Percentiles rank a stretch among this genome's conserved stretches.
These are phyloP conservation scores for Chlorella sp. DNA, from an alignment of 139 green algal genomes.

Conservation along the genomic window DNA sequence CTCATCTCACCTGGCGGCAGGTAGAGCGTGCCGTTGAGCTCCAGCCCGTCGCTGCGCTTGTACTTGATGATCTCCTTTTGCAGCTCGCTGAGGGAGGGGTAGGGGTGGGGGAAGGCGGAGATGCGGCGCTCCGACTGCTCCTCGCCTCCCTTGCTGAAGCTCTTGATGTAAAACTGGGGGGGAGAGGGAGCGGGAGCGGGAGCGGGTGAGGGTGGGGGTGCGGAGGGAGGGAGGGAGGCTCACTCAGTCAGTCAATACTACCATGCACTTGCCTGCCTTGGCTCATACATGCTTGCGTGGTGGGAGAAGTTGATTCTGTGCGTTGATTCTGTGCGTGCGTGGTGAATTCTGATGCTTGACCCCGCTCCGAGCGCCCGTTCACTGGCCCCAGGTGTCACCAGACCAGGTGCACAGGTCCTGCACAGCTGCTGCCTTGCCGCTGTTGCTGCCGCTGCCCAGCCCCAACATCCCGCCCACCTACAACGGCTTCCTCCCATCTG, in stretches of 20 bases:
- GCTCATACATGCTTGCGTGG: too few species aligned
- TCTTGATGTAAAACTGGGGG: slow-evolving; percentile 70
- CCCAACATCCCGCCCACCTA: neutral
- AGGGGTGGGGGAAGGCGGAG: slow-evolving; percentile 95
- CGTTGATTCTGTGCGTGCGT: too few species aligned
- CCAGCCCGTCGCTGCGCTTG: slow-evolving; percentile 90
- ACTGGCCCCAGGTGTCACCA: too few species aligned
- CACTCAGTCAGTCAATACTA: too few species aligned
- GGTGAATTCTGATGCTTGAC: too few species aligned
- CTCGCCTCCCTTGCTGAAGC: neutral
- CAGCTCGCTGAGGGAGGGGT: slow-evolving; percentile 86
- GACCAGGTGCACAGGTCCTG: too few species aligned
- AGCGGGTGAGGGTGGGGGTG: too few species aligned
- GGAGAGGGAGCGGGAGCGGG: neutral
- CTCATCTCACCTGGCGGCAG: slow-evolving; percentile 69
- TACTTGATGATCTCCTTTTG: slow-evolving; percentile 92
- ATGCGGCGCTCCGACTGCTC: slow-evolving; percentile 66
- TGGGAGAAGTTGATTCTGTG: too few species aligned
- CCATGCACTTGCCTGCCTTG: too few species aligned
- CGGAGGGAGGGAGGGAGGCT: too few species aligned
- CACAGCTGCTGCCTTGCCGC: too few species aligned
- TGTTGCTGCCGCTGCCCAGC: neutral
- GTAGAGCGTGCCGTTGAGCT: slow-evolving; percentile 96
- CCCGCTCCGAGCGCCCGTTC: too few species aligned
- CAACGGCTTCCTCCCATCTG: neutral